These are phyloP conservation scores for Solanum rostratum DNA, from an alignment of 257 asterid genomes.

Conservation along the genomic window DNA sequence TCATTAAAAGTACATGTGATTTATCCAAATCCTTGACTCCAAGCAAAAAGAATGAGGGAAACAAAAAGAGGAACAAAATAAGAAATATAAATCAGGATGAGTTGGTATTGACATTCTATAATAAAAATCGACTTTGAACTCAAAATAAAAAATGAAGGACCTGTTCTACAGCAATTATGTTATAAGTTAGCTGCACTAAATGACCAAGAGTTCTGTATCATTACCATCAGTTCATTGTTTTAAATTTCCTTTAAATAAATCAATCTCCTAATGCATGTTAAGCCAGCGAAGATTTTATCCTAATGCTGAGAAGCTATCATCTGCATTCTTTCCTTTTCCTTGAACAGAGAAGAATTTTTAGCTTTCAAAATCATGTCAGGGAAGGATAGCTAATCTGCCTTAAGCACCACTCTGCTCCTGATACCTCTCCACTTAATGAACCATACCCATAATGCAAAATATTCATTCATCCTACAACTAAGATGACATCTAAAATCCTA, in stretches of 20 bases:
- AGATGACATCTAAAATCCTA: not conserved
- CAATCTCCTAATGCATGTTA: not conserved
- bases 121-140: not conserved
- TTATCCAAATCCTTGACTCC: not conserved
- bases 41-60: not conserved
- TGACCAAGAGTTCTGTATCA: not conserved
- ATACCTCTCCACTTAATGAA: not conserved
- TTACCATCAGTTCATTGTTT: not conserved
- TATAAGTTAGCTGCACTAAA: not conserved
- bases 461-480: not conserved
- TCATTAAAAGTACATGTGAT: not conserved
- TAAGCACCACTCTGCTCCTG: not conserved
- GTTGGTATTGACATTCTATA: not conserved
- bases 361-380: not conserved
- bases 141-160: not conserved
- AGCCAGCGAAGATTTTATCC: not conserved
- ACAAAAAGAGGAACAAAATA: not conserved
- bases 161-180: not conserved
- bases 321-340: not conserved
- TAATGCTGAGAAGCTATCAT: not conserved
- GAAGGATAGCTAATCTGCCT: not conserved
- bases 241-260: not conserved
- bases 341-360: not conserved
- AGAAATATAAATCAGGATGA: not conserved
- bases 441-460: not conserved